phyloP scores from a whole-genome alignment of 192 early-diverging fungal genomes.

The Phycomyces nitens region DNA sequence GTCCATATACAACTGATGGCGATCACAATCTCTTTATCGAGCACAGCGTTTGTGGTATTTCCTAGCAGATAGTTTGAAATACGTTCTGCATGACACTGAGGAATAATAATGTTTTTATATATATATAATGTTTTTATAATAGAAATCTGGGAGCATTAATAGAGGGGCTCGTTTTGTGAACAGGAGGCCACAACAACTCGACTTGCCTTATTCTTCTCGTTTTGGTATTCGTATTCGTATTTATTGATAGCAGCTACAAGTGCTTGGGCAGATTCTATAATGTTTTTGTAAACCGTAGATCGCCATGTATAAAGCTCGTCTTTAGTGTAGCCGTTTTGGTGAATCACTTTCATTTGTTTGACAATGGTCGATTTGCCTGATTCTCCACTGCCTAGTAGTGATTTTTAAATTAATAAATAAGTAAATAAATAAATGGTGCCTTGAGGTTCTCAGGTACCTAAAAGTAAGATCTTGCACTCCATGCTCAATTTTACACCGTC shows the following conservation, averaged over 20 bases:
- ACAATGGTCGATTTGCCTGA: slow-evolving; percentile 94
- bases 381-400: slow-evolving; percentile 71
- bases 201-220: slow-evolving; percentile 31
- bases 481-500: slow-evolving; percentile 54
- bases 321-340: slow-evolving; percentile 83
- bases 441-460: slow-evolving; percentile 45
- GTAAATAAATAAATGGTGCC: slow-evolving; percentile 1
- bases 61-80: slow-evolving; percentile 34
- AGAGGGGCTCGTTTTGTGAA: slow-evolving; percentile 70
- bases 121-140: slow-evolving; percentile 54
- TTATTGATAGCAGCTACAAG: slow-evolving; percentile 68
- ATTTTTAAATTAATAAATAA: slow-evolving; percentile 2
- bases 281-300: slow-evolving; percentile 79
- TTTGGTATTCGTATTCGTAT: background rate
- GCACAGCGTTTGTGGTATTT: slow-evolving; percentile 53
- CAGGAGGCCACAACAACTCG: slow-evolving; percentile 67
- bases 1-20: slow-evolving; percentile 62
- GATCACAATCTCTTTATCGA: slow-evolving; percentile 66
- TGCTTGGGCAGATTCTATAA: slow-evolving; percentile 77
- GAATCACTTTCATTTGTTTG: slow-evolving; percentile 96
- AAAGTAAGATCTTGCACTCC: slow-evolving; percentile 72
- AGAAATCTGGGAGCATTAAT: slow-evolving; percentile 10
- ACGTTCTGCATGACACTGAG: slow-evolving; percentile 6
- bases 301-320: slow-evolving; percentile 72
- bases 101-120: slow-evolving; percentile 2